Evolutionary conservation across 768 basidiomycete genomes (phyloP).

Genomic region (Strobilomyces dryophilus): DNA sequence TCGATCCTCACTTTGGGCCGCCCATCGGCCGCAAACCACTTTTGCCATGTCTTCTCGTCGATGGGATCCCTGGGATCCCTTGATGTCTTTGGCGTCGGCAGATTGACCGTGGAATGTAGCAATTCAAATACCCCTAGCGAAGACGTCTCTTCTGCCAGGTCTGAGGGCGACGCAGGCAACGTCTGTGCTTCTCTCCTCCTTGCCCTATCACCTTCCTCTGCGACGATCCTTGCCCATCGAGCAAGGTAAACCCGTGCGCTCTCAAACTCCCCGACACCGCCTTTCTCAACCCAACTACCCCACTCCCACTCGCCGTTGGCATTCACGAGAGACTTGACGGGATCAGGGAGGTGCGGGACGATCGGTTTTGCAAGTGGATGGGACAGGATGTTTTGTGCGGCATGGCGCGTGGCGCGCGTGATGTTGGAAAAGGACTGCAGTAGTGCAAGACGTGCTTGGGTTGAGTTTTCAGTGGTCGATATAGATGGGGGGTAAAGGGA

Average conservation of each 20-base stretch:
- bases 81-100: constrained; percentile 79
- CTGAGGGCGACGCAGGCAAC: constrained; percentile 48
- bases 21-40: constrained; percentile 77
- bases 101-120: constrained; percentile 69
- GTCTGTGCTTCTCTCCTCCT: constrained; percentile 75
- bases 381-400: constrained; percentile 91
- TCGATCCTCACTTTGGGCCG: constrained; percentile 59
- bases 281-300: constrained; percentile 91
- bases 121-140: constrained; percentile 87
- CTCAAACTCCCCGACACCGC: constrained; percentile 94
- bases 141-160: constrained; percentile 58
- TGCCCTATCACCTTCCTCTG: constrained; percentile 94
- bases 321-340: constrained; percentile 84
- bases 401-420: constrained; percentile 87
- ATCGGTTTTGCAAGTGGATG: constrained; percentile 96
- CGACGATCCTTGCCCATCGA: constrained; percentile 94
- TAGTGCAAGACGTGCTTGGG: constrained; percentile 75
- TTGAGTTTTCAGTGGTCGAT: constrained; percentile 47
- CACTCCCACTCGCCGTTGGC: constrained; percentile 90
- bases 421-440: constrained; percentile 94
- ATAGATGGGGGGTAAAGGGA: constrained; percentile 58
- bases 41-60: constrained; percentile 64
- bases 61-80: constrained; percentile 78
- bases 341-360: constrained; percentile 92
- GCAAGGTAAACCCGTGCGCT: constrained; percentile 95